Conservation (phyloP, 176 grass and related monocot species). For the Poa pratensis region DNA sequence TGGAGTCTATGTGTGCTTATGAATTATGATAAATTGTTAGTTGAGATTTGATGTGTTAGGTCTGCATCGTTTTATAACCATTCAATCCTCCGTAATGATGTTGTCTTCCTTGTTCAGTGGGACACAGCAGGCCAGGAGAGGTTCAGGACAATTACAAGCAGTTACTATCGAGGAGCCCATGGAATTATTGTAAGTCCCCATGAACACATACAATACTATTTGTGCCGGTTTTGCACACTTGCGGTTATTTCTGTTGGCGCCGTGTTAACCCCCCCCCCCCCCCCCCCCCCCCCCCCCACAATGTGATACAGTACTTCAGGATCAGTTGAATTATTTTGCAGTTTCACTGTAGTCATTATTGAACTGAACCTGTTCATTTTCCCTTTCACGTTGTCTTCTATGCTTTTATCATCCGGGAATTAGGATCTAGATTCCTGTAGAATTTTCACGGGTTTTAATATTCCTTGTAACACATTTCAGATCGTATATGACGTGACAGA, state of each 20-base stretch:
- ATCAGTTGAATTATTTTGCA: not conserved
- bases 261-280: not conserved
- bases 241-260: not conserved
- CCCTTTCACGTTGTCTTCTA: not conserved
- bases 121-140: conserved; percentile 96
- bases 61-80: conserved; percentile 33
- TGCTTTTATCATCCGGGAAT: not conserved
- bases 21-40: conserved; percentile 31
- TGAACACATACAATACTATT: conserved; percentile 5
- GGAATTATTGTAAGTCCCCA: conserved; percentile 81
- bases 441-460: conserved; percentile 18
- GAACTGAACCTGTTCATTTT: not conserved
- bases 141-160: conserved; percentile 95
- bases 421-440: not conserved
- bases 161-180: conserved; percentile 97
- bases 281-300: no score
- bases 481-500: conserved; percentile 94
- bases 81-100: conserved; percentile 42
- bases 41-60: conserved; percentile 23
- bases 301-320: not conserved
- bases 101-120: conserved; percentile 63
- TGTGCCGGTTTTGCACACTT: not conserved
- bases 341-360: not conserved
- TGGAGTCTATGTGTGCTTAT: not conserved
- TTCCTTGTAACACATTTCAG: conserved; percentile 39